These are phyloP conservation scores for Diaporthe citriasiana DNA, from an alignment of 2,329 filamentous ascomycete genomes.

Conservation along the genomic window DNA sequence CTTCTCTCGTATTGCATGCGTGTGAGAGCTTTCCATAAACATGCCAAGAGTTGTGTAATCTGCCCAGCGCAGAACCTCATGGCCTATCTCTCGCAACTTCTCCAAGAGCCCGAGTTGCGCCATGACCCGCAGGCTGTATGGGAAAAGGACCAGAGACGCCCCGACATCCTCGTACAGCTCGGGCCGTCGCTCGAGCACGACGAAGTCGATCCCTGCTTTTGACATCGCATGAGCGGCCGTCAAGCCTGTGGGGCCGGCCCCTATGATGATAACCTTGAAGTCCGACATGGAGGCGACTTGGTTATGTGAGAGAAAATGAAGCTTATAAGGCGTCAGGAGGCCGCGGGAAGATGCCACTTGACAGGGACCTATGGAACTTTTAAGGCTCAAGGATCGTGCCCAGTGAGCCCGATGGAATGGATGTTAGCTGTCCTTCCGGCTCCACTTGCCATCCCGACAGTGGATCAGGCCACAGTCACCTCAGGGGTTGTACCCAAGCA, in stretches of 20 bases:
- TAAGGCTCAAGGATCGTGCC: not conserved
- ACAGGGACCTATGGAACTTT: conserved; percentile 7
- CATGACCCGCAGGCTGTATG: conserved; percentile 49
- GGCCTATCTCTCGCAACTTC: conserved; percentile 45
- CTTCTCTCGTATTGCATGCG: not conserved
- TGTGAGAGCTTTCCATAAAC: not conserved
- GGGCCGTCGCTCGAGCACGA: conserved; percentile 54
- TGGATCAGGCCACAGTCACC: conserved; percentile 16
- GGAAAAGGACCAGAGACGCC: conserved; percentile 51
- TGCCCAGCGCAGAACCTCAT: conserved; percentile 24
- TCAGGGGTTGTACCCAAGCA: not conserved
- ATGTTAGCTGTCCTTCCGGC: not conserved
- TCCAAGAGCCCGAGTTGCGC: conserved; percentile 52
- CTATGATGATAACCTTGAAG: conserved; percentile 50
- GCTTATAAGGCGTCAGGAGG: not conserved
- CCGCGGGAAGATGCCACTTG: not conserved
- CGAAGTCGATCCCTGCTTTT: conserved; percentile 54
- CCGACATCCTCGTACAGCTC: conserved; percentile 49
- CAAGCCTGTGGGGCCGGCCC: conserved; percentile 50
- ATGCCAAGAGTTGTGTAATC: not conserved
- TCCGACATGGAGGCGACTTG: conserved; percentile 6
- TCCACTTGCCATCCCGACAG: not conserved
- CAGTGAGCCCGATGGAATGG: not conserved
- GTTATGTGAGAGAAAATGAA: not conserved
- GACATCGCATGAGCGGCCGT: conserved; percentile 50